phyloP scores from a whole-genome alignment of 257 asterid genomes.

The Pogostemon cablin region DNA sequence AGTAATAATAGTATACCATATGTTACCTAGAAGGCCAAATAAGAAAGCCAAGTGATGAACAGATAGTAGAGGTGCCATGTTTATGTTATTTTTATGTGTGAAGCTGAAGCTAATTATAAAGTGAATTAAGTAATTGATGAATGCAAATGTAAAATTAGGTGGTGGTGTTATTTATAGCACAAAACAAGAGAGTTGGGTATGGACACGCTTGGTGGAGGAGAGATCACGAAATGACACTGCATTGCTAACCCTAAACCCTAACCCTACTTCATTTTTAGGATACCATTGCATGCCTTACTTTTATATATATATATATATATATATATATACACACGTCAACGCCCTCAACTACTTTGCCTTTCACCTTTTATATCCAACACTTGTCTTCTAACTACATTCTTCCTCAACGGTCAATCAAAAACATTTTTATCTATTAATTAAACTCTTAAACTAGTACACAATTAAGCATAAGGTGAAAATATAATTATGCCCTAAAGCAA shows the following conservation, averaged over 20 bases:
- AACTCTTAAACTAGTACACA: too few relatives aligned
- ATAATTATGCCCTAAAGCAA: too few relatives aligned
- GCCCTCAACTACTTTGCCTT: neutral
- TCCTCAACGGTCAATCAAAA: too few relatives aligned
- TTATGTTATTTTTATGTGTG: neutral
- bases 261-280: neutral
- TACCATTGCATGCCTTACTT: neutral
- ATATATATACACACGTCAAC: slow-evolving; percentile 15
- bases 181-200: slow-evolving; percentile 15
- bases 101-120: neutral
- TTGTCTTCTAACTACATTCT: too few relatives aligned
- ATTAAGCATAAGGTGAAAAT: too few relatives aligned
- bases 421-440: too few relatives aligned
- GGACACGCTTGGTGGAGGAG: slow-evolving; percentile 27
- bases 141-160: neutral
- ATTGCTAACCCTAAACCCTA: slow-evolving; percentile 36
- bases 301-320: too few relatives aligned
- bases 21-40: slow-evolving; percentile 63
- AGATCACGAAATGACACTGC: slow-evolving; percentile 19
- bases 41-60: slow-evolving; percentile 49
- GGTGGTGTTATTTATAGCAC: slow-evolving; percentile 31
- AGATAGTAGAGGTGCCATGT: slow-evolving; percentile 42
- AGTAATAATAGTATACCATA: too few relatives aligned
- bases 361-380: too few relatives aligned
- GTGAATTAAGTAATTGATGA: neutral